Percentiles rank a stretch among this genome's conserved stretches.
phyloP scores from a whole-genome alignment of 768 basidiomycete species.

The Podaxis sp. region DNA sequence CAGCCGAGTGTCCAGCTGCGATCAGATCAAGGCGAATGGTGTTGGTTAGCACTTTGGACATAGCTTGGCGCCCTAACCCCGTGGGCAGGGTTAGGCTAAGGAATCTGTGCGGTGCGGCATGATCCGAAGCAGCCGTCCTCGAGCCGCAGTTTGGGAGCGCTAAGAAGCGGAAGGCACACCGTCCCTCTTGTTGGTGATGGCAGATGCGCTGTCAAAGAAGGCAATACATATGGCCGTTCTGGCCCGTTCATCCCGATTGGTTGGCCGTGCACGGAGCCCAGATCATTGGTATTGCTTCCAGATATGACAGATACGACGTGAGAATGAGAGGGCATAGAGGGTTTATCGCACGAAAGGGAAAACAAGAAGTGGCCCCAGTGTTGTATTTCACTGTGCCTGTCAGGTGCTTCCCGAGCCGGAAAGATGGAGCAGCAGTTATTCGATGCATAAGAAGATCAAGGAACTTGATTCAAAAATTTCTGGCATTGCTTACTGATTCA shows the following conservation, averaged over 20 bases:
- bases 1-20: no score
- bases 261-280: neutral
- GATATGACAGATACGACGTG: constrained; percentile 6
- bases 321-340: neutral
- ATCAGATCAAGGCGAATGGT: no score
- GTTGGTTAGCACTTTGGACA: no score
- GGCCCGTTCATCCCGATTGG: neutral
- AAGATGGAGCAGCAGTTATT: neutral
- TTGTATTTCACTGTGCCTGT: no score
- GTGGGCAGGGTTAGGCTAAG: no score
- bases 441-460: neutral
- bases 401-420: neutral
- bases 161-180: neutral
- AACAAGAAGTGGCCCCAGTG: no score
- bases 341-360: no score
- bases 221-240: neutral
- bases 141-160: neutral
- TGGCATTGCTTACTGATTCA: neutral
- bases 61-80: no score
- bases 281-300: neutral
- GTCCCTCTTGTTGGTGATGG: neutral
- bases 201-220: neutral
- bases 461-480: neutral
- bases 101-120: no score
- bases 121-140: neutral